Evolutionary conservation across 2,329 filamentous ascomycete genomes (phyloP).

Genomic region (Colletotrichum sp.): DNA sequence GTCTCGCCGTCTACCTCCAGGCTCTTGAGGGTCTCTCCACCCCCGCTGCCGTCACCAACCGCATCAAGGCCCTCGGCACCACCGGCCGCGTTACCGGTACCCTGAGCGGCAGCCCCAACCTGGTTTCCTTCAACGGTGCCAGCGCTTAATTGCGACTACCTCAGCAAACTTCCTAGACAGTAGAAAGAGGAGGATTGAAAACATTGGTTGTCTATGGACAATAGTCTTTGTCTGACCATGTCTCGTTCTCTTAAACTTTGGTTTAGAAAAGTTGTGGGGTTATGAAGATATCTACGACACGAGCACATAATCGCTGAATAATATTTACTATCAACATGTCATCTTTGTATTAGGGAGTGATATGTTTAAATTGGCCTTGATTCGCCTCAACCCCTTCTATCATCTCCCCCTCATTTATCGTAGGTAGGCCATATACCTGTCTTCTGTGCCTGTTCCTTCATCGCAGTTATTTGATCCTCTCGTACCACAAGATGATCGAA

Average conservation of each 20-base stretch:
- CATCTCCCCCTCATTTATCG: no score
- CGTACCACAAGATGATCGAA: no score
- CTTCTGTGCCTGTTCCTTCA: neutral
- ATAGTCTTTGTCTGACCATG: neutral
- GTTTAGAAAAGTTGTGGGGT: neutral
- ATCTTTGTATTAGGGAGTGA: neutral
- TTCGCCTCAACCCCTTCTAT: no score
- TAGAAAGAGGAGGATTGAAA: neutral
- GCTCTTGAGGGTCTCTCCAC: constrained; percentile 42
- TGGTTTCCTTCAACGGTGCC: constrained; percentile 52
- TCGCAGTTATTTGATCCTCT: no score
- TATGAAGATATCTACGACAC: neutral
- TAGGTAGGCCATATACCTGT: neutral
- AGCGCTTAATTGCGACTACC: neutral
- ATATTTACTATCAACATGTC: neutral
- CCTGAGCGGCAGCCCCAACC: constrained; percentile 44
- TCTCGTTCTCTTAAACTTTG: neutral
- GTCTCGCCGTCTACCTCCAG: constrained; percentile 64
- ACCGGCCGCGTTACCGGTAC: constrained; percentile 39
- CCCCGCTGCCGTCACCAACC: constrained; percentile 45
- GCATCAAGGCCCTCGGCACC: constrained; percentile 46
- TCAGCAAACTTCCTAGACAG: neutral
- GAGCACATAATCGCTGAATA: neutral
- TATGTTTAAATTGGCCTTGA: neutral
- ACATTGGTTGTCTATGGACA: neutral